A percentile compares a stretch with the other conserved stretches of the same genome.
phyloP scores from a whole-genome alignment of 192 early-diverging fungal species.

The Ambispora gerdemannii region DNA sequence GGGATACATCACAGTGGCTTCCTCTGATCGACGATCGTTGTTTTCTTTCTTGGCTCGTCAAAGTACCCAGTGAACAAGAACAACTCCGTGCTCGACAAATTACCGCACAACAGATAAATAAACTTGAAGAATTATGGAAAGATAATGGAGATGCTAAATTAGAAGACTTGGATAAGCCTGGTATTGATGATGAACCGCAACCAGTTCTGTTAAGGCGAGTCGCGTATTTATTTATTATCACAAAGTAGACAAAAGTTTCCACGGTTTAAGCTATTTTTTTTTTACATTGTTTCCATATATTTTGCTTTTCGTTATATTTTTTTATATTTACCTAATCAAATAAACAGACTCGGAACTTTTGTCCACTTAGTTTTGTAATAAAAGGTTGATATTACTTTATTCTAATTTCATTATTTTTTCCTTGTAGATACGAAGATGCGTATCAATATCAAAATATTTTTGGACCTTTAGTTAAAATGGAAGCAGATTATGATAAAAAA shows the following conservation, averaged over 20 bases:
- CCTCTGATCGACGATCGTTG: conserved; percentile 94
- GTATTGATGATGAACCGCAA: conserved; percentile 80
- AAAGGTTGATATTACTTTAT: neutral
- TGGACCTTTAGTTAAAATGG: conserved; percentile 91
- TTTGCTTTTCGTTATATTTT: too few species aligned
- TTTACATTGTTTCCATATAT: too few species aligned
- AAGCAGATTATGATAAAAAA: conserved; percentile 88
- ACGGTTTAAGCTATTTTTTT: too few species aligned
- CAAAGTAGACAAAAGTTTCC: too few species aligned
- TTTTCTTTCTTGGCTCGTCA: conserved; percentile 93
- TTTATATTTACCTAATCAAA: too few species aligned
- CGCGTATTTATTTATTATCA: neutral
- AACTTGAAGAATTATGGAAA: conserved; percentile 90
- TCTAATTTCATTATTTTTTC: neutral
- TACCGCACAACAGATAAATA: conserved; percentile 75
- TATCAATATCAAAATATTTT: conserved; percentile 97
- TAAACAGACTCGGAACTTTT: too few species aligned
- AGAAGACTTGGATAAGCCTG: conserved; percentile 79
- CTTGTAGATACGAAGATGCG: conserved; percentile 85
- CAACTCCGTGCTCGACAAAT: conserved; percentile 81
- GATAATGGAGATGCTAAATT: conserved; percentile 66
- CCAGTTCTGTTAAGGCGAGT: conserved; percentile 71
- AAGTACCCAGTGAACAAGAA: conserved; percentile 81
- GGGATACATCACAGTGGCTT: conserved; percentile 96
- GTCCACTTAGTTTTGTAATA: too few species aligned